Evolutionary conservation across 352 stramenopile genomes (phyloP), one percentile per base, ranked within the genome.

Genomic region (Phytopythium chamaehyphon): DNA sequence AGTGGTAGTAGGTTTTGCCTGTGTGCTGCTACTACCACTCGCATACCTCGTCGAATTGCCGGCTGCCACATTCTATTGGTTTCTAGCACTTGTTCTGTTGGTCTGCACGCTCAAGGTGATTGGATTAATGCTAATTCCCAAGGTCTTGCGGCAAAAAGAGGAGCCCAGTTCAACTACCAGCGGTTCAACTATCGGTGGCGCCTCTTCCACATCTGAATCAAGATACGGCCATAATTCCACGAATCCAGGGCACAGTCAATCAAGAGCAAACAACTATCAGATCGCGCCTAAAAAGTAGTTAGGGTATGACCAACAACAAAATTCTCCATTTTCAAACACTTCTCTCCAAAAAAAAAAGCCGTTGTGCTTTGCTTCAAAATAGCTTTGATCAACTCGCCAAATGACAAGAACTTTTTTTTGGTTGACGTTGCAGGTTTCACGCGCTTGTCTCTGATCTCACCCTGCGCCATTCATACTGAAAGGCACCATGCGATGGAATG

Each of bases 1-100:
- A 0, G 7, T 73, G 0, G 55, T 86, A 1, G 72, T 90, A 16
- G 50, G 86, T 3, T 58, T 80, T 3, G 73, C 59, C 11, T 63
- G 62, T 26, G 31, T 84, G n/a, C 40, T 84, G 14, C 50, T 81
- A 23, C 45, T 82, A 22, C 70, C 70, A 9, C 56, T 86, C 44
- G 56, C 62, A n/a, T 84, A 81, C 35, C 31, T 83, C 0, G 63
- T 83, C 3, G 12, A 69, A 1, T 59, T 83, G 57, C 44, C 66
- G 0, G 66, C 74, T 1, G 22, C 63, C 3, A 44, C 68, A 2
- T 71, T 69, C 47, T 82, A 67, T 51, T 36, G 69, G 14, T 71
- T 77, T 21, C 39, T 77, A 2, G 44, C 61, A 0, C 39, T 38
- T 14, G 42, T 37, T 0, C 33, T 79, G 15, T 16, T 76, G 22